Percentiles rank a stretch among this genome's conserved stretches.
Evolutionary conservation across 169 alveolate genomes (phyloP).

Genomic region (Cyclospora cayetanensis): DNA sequence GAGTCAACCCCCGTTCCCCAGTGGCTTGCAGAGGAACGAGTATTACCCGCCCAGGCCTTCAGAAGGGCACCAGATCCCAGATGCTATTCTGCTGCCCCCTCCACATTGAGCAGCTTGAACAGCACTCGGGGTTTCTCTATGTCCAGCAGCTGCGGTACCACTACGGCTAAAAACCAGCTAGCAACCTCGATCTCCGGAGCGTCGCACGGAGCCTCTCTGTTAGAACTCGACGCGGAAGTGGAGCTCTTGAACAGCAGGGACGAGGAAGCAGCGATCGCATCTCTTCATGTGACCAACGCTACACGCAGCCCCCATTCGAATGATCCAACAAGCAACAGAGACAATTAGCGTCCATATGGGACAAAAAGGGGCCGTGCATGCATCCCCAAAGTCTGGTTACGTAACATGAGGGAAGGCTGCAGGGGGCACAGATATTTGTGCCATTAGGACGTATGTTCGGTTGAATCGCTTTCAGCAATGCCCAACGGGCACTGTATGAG

Average conservation of each 20-base stretch:
- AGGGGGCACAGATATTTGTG: too few species aligned
- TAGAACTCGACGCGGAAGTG: slow-evolving; percentile 12
- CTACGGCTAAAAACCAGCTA: background rate
- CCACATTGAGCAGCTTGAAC: background rate
- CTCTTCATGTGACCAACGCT: too few species aligned
- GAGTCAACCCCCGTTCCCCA: slow-evolving; percentile 58
- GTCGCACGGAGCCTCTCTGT: background rate
- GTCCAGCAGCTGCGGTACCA: background rate
- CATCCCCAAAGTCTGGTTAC: too few species aligned
- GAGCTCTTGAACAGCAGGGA: slow-evolving; percentile 50
- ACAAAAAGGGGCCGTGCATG: too few species aligned
- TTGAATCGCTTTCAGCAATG: too few species aligned
- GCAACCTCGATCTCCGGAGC: background rate
- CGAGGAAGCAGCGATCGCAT: slow-evolving; percentile 49
- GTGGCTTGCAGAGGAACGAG: slow-evolving; percentile 56
- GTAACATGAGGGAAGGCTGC: too few species aligned
- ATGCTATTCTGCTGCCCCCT: slow-evolving; percentile 53
- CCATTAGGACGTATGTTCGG: too few species aligned
- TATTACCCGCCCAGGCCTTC: slow-evolving; percentile 52
- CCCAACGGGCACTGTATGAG: too few species aligned
- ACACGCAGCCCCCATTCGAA: too few species aligned
- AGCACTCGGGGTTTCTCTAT: slow-evolving; percentile 1
- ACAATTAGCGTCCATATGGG: too few species aligned
- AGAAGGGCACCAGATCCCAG: slow-evolving; percentile 32
- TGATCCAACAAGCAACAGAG: too few species aligned